Evolutionary conservation across 306 rosid genomes (phyloP), one percentile per base, ranked within the genome.

Genomic region (Cucumis hystrix): DNA sequence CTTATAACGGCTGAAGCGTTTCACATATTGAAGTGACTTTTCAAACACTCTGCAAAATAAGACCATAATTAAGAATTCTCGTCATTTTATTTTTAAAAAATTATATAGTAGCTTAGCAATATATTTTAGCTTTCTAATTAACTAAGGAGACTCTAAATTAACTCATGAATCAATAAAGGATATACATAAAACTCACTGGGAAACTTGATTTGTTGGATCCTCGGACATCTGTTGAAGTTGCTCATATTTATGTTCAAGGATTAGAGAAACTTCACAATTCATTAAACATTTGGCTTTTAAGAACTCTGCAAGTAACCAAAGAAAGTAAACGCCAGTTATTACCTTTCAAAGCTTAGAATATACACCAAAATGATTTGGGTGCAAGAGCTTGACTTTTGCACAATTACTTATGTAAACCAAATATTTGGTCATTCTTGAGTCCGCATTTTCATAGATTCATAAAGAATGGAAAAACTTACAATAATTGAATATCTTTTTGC

Each of bases 151-250:
- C 35, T 45, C 59, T 57, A 30, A 63, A 30, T 63, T 33, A 14
- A 37, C 70, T 33, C 17, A 17, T 16, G 11, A 33, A 75, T 28
- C 35, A 51, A 45, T 10, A 10, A 74, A 58, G 25, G 59, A 25
- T 16, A 49, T n/a, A 21, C 43, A 51, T 9, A 16, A 75, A 66
- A 86, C 95, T 90, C 77, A 95, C 97, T 92, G 97, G 75, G 97
- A 95, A 85, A 92, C 81, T 86, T 92, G 98, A 85, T 92, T 92
- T 86, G 83, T 62, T 66, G 98, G 89, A 84, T 94, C 98, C 40
- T 92, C 98, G 41, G 98, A 90, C 52, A 86, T 88, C 84, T 94
- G 97, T 79, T 92, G 98, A 87, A 92, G 97, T 85, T 92, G 97
- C 85, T 94, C 97, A 79, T 86, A 94, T 80, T 94, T 94, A 79